Evolutionary conservation across 257 asterid species (phyloP).

Genomic region (Capsicum chinense): DNA sequence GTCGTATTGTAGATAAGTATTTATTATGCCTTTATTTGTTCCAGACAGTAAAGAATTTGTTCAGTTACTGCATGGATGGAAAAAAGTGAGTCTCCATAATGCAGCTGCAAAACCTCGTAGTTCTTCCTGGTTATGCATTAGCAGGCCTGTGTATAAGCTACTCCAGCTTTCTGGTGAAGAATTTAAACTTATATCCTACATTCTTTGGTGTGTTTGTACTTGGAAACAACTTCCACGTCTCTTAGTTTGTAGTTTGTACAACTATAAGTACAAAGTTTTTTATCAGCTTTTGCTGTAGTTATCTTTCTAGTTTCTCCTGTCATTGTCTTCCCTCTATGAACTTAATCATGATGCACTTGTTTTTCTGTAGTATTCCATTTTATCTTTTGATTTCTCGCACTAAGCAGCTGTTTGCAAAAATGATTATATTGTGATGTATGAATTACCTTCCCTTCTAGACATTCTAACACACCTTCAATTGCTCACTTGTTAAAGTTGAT

Average conservation of each 20-base stretch:
- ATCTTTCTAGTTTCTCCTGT: background rate
- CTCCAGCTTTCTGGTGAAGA: conserved; percentile 23
- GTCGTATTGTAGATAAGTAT: conserved; percentile 18
- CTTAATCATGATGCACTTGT: conserved; percentile 16
- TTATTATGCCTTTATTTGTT: conserved; percentile 14
- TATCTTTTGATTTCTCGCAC: background rate
- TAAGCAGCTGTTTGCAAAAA: background rate
- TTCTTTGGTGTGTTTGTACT: background rate
- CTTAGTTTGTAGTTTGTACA: background rate
- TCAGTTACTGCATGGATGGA: background rate
- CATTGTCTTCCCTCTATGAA: background rate
- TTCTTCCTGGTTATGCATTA: conserved; percentile 7
- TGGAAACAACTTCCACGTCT: conserved; percentile 8
- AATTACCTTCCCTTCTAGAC: conserved; percentile 14
- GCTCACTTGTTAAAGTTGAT: background rate
- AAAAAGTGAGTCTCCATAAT: background rate
- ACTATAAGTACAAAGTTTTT: background rate
- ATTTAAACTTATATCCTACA: background rate
- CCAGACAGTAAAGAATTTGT: conserved; percentile 1
- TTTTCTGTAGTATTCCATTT: background rate
- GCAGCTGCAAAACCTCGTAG: conserved; percentile 21
- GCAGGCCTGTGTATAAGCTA: background rate
- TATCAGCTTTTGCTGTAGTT: background rate
- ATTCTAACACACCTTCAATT: conserved; percentile 16
- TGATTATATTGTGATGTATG: conserved; percentile 12